These are phyloP conservation scores for Seiridium cupressi DNA, from an alignment of 2,329 filamentous ascomycete species.

Conservation along the genomic window DNA sequence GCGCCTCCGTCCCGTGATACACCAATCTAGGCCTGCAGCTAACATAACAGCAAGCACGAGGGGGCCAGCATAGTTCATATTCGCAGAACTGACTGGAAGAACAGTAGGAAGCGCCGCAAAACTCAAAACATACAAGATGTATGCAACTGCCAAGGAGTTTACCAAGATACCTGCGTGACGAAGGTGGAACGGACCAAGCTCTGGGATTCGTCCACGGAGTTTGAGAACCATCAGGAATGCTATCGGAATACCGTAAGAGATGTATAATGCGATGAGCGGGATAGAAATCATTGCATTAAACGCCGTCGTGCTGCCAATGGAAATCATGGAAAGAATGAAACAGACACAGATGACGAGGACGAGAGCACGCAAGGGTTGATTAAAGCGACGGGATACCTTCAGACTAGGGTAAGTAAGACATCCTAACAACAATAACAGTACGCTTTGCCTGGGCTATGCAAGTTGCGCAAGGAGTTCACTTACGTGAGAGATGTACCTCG, in stretches of 20 bases:
- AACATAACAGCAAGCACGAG: background rate
- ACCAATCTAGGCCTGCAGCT: background rate
- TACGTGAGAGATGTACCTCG: slow-evolving; percentile 44
- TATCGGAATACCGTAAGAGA: background rate
- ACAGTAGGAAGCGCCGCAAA: background rate
- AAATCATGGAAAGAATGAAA: background rate
- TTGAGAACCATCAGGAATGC: background rate
- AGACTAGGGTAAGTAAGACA: background rate
- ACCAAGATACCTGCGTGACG: background rate
- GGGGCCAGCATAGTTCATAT: slow-evolving; percentile 3
- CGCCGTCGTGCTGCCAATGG: background rate
- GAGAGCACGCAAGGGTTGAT: background rate
- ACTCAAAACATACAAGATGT: background rate
- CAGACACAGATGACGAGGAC: background rate
- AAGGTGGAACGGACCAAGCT: background rate
- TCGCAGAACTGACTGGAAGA: background rate
- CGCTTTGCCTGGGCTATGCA: too few species aligned
- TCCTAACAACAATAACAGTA: too few species aligned
- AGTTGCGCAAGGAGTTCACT: background rate
- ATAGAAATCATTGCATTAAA: background rate
- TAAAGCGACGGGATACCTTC: background rate
- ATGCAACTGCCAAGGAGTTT: background rate
- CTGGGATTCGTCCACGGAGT: background rate
- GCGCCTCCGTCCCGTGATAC: background rate
- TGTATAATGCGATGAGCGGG: background rate